Percentiles rank a stretch among this genome's conserved stretches.
phyloP scores from a whole-genome alignment of 2,329 filamentous ascomycete genomes.

The Rosellinia necatrix region DNA sequence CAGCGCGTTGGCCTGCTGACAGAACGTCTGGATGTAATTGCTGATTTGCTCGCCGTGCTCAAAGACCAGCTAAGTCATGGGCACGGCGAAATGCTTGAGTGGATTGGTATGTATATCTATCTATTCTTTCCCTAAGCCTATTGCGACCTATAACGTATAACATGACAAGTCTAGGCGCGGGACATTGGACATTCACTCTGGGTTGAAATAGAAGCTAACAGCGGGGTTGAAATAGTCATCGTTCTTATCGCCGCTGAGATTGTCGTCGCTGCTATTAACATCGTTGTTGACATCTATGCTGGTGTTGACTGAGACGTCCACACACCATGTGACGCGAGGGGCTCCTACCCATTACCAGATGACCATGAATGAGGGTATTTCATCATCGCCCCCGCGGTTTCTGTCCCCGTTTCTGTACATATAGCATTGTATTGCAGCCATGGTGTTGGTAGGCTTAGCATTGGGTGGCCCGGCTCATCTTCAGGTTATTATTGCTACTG shows the following conservation, averaged over 20 bases:
- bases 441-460: conserved; percentile 12
- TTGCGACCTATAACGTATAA: neutral
- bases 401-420: no score
- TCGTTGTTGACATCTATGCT: conserved; percentile 90
- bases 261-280: conserved; percentile 89
- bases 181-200: neutral
- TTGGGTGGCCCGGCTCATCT: neutral
- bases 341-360: neutral
- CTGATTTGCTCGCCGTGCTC: conserved; percentile 86
- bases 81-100: conserved; percentile 86
- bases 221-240: conserved; percentile 70
- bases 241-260: conserved; percentile 96
- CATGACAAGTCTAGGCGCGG: no score
- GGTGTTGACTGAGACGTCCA: conserved; percentile 37
- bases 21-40: conserved; percentile 89
- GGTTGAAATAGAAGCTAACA: conserved; percentile 22
- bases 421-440: conserved; percentile 9
- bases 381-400: no score
- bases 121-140: neutral
- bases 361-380: no score
- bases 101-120: conserved; percentile 74
- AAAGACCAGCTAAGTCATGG: conserved; percentile 96
- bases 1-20: conserved; percentile 88
- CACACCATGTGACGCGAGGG: neutral
- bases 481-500: neutral